These are phyloP conservation scores for Trematosphaeria pertusa DNA, from an alignment of 2,329 filamentous ascomycete genomes.

Conservation along the genomic window DNA sequence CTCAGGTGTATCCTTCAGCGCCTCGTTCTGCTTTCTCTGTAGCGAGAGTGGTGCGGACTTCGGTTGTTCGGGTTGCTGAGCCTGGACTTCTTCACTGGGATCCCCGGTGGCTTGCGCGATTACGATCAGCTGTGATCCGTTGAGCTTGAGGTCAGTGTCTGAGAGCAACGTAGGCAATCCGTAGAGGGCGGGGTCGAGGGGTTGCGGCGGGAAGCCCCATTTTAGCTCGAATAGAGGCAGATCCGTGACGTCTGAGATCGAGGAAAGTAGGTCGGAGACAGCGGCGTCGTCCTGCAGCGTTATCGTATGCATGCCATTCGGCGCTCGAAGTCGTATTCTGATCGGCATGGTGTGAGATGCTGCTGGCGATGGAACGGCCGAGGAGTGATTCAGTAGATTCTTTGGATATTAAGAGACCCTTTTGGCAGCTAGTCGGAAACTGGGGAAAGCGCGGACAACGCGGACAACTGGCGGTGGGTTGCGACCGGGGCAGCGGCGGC, in stretches of 20 bases:
- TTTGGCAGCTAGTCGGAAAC: no score
- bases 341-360: conserved; percentile 59
- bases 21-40: conserved; percentile 51
- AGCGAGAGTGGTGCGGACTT: conserved; percentile 48
- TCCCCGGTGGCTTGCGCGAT: conserved; percentile 53
- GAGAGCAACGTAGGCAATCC: conserved; percentile 58
- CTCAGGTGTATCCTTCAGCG: conserved; percentile 67
- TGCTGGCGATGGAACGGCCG: not conserved
- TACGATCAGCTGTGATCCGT: conserved; percentile 74
- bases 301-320: conserved; percentile 74
- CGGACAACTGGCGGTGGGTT: no score
- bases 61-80: conserved; percentile 26
- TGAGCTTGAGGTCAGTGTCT: conserved; percentile 66
- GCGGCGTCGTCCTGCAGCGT: conserved; percentile 73
- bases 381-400: no score
- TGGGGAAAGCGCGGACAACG: no score
- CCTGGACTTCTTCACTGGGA: conserved; percentile 29
- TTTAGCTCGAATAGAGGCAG: conserved; percentile 76
- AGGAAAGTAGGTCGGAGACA: conserved; percentile 65
- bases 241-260: conserved; percentile 69
- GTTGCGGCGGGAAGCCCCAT: conserved; percentile 81
- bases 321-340: conserved; percentile 77
- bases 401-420: no score
- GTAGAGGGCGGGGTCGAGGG: conserved; percentile 66
- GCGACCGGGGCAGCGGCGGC: no score